Evolutionary conservation across 2,329 filamentous ascomycete genomes (phyloP).

Genomic region (Cordyceps cicadae): DNA sequence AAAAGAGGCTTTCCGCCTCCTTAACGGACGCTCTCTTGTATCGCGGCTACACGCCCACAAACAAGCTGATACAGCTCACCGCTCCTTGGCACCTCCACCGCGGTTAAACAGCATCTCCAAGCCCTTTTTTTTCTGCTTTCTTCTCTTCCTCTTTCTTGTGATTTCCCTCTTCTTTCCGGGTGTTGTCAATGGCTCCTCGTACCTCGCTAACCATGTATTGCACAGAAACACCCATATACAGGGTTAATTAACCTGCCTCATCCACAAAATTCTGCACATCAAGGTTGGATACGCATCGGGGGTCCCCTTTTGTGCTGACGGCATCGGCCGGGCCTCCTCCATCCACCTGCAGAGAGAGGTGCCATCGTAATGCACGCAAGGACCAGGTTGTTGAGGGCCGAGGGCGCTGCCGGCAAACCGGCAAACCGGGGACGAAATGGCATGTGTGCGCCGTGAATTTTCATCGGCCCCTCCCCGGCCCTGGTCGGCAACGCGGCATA

Average conservation of each 20-base stretch:
- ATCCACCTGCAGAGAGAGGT: not conserved
- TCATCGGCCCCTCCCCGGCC: not conserved
- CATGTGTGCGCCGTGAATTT: not conserved
- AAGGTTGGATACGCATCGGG: not conserved
- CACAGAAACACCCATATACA: not conserved
- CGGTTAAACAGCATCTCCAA: not conserved
- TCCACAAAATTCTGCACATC: not conserved
- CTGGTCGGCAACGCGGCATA: not conserved
- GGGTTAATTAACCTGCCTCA: not conserved
- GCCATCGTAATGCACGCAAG: not conserved
- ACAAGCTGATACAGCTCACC: not conserved
- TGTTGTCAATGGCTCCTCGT: too few species aligned
- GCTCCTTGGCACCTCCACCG: not conserved
- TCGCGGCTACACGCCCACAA: not conserved
- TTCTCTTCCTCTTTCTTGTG: not conserved
- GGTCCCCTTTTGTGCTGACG: not conserved
- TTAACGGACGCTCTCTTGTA: not conserved
- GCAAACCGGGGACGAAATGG: not conserved
- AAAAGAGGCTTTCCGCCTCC: not conserved
- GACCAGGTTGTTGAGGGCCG: not conserved
- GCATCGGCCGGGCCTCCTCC: not conserved
- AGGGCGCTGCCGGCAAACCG: not conserved
- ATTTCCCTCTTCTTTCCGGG: too few species aligned
- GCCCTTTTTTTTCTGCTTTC: not conserved
- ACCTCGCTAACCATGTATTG: not conserved